Evolutionary conservation across 441 rosid genomes (phyloP), one percentile per base, ranked within the genome.

Genomic region (Populus hybrid): DNA sequence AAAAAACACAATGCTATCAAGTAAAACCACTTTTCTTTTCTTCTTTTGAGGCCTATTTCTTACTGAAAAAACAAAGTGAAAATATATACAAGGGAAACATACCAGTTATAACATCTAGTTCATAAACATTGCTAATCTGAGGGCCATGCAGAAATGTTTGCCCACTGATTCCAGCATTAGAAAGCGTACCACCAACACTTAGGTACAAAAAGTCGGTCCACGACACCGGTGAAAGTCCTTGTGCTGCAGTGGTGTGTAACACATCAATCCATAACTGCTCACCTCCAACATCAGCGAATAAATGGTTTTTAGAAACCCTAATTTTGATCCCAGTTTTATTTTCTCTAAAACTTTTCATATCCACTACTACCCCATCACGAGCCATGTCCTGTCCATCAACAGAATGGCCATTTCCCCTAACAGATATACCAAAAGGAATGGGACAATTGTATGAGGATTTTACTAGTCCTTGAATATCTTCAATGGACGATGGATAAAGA

Each of bases 141-240:
- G 99, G 99, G 70, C 99, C 99, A 24, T 77, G 81, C 11, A 90
- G 87, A 78, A 90, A 93, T 5, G 86, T 86, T 72, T 93, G 92
- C 16, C 99, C 99, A 21, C 97, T 86, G 34, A 96, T 90, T 73
- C 99, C 99, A 20, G 93, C 98, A 74, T 94, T 92, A 18, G 97
- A 91, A 69, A 96, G 92, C 26, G 99, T 96, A 50, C 99, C 98
- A 3, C 98, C 99, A 4, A 94, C 95, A 8, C 88, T 90, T 9
- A 95, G 81, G 72, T 87, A 76, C 87, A 95, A 81, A 73, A 82
- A 95, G 72, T 94, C 99, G 3, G 99, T 94, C 93, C 93, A 95
- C 18, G 97, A 86, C 69, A 86, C 83, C 30, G 99, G 97, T 32
- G 97, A 76, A 57, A 88, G 80, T 18, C 95, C 97, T 63, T 79